Evolutionary conservation across 2,329 filamentous ascomycete genomes (phyloP), one percentile per base, ranked within the genome.

Genomic region (Hymenoscyphus occultus): DNA sequence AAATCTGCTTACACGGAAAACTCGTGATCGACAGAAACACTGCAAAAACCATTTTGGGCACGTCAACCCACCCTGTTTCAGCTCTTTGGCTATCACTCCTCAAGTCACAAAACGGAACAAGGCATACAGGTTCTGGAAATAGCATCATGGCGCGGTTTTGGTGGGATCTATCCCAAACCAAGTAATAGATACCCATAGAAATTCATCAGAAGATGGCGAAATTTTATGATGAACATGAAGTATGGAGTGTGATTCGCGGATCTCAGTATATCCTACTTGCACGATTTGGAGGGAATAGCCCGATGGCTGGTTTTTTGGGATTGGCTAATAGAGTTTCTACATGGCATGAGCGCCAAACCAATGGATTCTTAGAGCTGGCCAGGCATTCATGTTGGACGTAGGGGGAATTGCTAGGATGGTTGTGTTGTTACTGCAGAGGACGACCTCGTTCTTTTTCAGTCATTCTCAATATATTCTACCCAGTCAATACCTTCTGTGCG

Each of bases 81-180:
- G 80, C 5, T 76, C 78, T 0, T 71, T 83, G 1, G 78, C 77
- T 63, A 74, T 83, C 66, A 82, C 80, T 79, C 81, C 78, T 1
- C 80, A 82, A 68, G 69, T 79, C 61, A 71, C 82, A 51, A 81
- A 82, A 71, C 77, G 79, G 63, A 71, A 78, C 48, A 61, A 64
- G 32, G 68, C 75, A 45, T 75, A 79, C 48, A 9, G 67, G 73
- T 5, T 59, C 65, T 32, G 71, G 71, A 7, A 60, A 68, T 78
- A 78, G 63, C 71, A 51, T 2, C 76, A 77, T 2, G 73, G 70
- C 64, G 77, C 76, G 5, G 73, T 72, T 10, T 73, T 73, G 0
- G 68, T 78, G 6, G 76, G 75, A 16, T 70, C 76, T 3, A 82
- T 83, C 65, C 75, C 77, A 39, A 78, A 83, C 4, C 74, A 82